Conservation (phyloP, 768 basidiomycete genomes). For the Rhodotorula kratochvilovae region DNA sequence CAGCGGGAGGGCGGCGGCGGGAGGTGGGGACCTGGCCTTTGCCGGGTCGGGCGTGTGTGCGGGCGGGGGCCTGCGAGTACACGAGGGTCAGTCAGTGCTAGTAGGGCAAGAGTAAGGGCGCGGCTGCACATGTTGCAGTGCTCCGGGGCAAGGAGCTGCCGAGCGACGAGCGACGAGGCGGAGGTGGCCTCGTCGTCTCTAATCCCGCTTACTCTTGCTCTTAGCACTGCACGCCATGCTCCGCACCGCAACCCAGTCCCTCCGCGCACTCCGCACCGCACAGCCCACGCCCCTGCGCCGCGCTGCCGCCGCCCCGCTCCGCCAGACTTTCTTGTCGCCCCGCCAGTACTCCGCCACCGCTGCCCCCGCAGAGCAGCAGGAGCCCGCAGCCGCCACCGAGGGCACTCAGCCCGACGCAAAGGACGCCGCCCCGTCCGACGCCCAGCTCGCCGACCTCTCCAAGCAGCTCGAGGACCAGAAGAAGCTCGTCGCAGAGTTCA, state of each 20-base stretch:
- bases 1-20: constrained; percentile 13
- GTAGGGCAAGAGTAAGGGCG: background rate
- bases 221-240: too few relatives aligned
- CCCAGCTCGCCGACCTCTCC: constrained; percentile 36
- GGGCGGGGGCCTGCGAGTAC: constrained; percentile 19
- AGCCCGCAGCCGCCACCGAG: constrained; percentile 31
- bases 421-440: constrained; percentile 38
- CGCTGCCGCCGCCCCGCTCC: background rate
- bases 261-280: background rate
- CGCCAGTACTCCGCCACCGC: background rate
- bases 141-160: too few relatives aligned
- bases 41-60: constrained; percentile 24
- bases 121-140: background rate
- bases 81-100: background rate
- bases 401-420: background rate
- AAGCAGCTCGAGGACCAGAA: constrained; percentile 74
- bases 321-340: background rate
- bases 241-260: background rate
- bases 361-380: too few relatives aligned
- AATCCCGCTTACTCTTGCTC: too few relatives aligned
- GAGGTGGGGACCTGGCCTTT: background rate
- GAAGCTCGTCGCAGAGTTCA: constrained; percentile 74
- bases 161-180: too few relatives aligned
- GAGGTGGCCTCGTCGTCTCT: too few relatives aligned
- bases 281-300: background rate